phyloP scores from a whole-genome alignment of 1,284 basidiomycete genomes.

The Hemileia vastatrix region DNA sequence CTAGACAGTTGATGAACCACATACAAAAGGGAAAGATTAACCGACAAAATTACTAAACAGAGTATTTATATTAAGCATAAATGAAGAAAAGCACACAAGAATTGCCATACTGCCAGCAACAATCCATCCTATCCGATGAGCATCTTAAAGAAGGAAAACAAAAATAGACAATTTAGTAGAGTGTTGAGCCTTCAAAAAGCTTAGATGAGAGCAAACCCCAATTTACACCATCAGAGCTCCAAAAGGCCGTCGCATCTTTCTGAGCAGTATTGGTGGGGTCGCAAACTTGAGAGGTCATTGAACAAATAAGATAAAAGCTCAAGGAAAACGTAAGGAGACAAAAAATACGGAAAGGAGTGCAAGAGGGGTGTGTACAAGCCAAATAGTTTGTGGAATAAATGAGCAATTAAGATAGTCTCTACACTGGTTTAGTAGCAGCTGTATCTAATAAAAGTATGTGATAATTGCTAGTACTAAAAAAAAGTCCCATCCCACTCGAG shows the following conservation, averaged over 20 bases:
- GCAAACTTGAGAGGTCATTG: background rate
- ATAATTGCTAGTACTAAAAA: too few relatives aligned
- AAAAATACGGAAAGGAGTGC: too few relatives aligned
- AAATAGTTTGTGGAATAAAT: too few relatives aligned
- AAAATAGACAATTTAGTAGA: background rate
- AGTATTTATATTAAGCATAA: background rate
- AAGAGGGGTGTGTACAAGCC: too few relatives aligned
- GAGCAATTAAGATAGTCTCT: too few relatives aligned
- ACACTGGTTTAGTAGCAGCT: too few relatives aligned
- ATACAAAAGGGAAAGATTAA: background rate
- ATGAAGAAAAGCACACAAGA: background rate
- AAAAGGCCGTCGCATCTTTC: background rate
- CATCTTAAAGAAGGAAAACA: background rate
- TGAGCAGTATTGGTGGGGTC: background rate
- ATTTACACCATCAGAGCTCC: background rate
- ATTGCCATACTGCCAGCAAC: conserved; percentile 14
- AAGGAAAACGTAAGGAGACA: too few relatives aligned
- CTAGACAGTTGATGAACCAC: background rate
- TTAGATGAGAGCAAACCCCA: background rate
- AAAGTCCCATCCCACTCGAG: too few relatives aligned
- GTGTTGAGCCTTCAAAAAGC: background rate
- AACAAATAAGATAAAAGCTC: too few relatives aligned
- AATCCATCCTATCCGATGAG: conserved; percentile 17
- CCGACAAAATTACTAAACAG: background rate
- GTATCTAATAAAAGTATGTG: too few relatives aligned